phyloP scores from a whole-genome alignment of 2,329 filamentous ascomycete species.

The Ceratocystis alfenasii region DNA sequence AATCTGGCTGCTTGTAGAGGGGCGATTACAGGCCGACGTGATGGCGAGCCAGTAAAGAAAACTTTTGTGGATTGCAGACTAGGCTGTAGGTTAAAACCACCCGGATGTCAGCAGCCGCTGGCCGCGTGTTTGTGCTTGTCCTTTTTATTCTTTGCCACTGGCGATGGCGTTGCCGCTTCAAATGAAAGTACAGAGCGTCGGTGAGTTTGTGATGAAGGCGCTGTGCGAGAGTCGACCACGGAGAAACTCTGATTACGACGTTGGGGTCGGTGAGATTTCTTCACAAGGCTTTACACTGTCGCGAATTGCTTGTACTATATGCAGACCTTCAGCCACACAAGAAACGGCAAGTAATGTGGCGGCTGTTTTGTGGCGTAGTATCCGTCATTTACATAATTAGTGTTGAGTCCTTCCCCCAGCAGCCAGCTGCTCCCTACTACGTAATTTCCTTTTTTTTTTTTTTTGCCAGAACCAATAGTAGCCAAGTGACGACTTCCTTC shows the following conservation, averaged over 20 bases:
- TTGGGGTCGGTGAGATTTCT: not conserved
- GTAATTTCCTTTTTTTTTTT: too few relatives aligned
- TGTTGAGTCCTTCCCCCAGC: too few relatives aligned
- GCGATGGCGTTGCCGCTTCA: not conserved
- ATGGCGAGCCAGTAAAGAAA: not conserved
- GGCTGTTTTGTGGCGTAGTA: not conserved
- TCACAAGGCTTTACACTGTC: not conserved
- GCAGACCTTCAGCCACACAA: not conserved
- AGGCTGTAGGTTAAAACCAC: too few relatives aligned
- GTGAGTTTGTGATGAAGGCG: not conserved
- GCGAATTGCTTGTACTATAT: not conserved
- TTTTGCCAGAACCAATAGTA: too few relatives aligned
- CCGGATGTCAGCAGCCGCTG: too few relatives aligned
- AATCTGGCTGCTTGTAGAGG: not conserved
- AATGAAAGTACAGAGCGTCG: not conserved
- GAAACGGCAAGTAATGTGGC: not conserved
- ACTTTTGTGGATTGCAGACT: too few relatives aligned
- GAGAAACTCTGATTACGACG: not conserved
- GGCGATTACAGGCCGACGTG: not conserved
- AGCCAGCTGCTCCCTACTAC: too few relatives aligned
- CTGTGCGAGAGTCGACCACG: not conserved
- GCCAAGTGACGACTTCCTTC: too few relatives aligned
- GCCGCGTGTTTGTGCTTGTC: too few relatives aligned
- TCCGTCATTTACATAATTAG: too few relatives aligned
- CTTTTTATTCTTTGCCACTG: not conserved